Conservation (phyloP, 2,329 filamentous ascomycete species). For the Ophiostoma perfectum region DNA sequence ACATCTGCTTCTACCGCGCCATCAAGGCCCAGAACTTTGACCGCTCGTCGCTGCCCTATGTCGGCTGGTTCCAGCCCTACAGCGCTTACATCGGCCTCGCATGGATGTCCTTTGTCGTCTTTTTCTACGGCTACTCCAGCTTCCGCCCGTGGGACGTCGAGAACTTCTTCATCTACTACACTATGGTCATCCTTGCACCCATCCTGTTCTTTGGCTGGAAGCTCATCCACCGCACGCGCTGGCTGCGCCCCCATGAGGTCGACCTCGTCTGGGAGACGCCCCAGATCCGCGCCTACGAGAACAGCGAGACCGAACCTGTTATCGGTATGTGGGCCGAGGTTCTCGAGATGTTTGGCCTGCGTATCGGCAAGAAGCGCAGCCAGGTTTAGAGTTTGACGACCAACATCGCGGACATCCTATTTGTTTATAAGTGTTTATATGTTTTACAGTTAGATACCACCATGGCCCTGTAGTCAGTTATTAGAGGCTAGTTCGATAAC, state of each 20-base stretch:
- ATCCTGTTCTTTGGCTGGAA: conserved; percentile 58
- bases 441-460: neutral
- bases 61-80: conserved; percentile 37
- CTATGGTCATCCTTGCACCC: conserved; percentile 51
- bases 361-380: neutral
- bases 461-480: neutral
- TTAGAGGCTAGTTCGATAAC: neutral
- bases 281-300: conserved; percentile 38
- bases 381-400: neutral
- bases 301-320: conserved; percentile 22
- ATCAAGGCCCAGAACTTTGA: conserved; percentile 37
- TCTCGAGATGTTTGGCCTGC: conserved; percentile 16
- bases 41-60: conserved; percentile 35
- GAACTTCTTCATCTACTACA: conserved; percentile 50
- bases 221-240: conserved; percentile 53
- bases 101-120: conserved; percentile 25
- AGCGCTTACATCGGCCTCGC: conserved; percentile 34
- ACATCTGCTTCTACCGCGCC: conserved; percentile 37
- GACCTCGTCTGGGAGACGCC: conserved; percentile 30
- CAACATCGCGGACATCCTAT: neutral
- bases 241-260: conserved; percentile 24
- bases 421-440: neutral
- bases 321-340: conserved; percentile 24
- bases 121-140: conserved; percentile 50
- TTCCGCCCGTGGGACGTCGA: conserved; percentile 45